Base-by-base conservation (phyloP, 1,284 basidiomycete genomes). In the Pseudozyma thailandica region DNA sequence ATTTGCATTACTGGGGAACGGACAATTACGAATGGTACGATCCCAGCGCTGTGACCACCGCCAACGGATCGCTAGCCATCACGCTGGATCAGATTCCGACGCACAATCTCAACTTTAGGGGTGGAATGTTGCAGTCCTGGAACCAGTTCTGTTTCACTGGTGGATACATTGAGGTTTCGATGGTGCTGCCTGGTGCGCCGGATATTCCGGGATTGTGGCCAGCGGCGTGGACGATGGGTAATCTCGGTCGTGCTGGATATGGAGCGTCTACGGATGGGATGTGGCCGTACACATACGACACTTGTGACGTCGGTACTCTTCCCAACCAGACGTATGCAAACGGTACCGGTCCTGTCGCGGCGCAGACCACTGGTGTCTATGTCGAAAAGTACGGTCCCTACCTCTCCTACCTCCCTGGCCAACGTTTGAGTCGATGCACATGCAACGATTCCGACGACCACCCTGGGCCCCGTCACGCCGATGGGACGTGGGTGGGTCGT, bases 171-270 rank as follows among this genome's bases (percentile, higher is more conserved):
- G 86, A 82, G 57, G 61, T 66, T 2, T 52, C 58, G 2, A 65
- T 79, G 46, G 55, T 64, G 16, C 56, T 82, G 27, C 78, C 80
- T 12, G 76, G 82, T 38, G 25, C 46, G 4, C 59, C 62, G 23
- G 57, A 75, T 18, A 59, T 73, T 1, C 38, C 72, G 0, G 77
- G 79, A 3, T 47, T 75, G 1, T 81, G 77, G 80, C 80, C 80
- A 6, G 77, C 75, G 1, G 65, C 72, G 9, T 82, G 78, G 77
- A 75, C 75, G 8, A 75, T 81, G 78, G 80, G 80, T 50, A 81
- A 81, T 30, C 86, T 96, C 3, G 93, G 90, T 1, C 85, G 93
- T 50, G 89, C 92, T 0, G 93, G 92, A 3, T 90, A 92, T 81
- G 86, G 89, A 20, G 92, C 90, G 0, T 90, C 91, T 0, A 90